phyloP scores from a whole-genome alignment of 2,329 filamentous ascomycete genomes.

The Pleoardoris graminearum region DNA sequence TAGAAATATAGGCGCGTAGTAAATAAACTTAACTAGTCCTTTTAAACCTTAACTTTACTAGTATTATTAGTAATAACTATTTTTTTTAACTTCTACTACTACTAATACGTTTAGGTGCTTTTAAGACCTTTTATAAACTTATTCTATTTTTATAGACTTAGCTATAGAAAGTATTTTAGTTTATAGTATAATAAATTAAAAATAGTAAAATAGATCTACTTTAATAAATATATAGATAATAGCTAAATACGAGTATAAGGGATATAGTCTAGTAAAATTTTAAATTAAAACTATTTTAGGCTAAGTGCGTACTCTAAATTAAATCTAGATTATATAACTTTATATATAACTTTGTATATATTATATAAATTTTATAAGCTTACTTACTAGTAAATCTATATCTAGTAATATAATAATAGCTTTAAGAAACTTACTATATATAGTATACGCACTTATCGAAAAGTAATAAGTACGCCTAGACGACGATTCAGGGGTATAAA shows the following conservation, averaged over 20 bases:
- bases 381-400: not conserved
- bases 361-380: too few species aligned
- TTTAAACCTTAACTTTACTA: not conserved
- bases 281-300: too few species aligned
- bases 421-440: too few species aligned
- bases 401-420: not conserved
- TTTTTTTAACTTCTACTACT: not conserved
- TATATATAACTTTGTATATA: too few species aligned
- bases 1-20: not conserved
- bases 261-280: too few species aligned
- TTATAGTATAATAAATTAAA: not conserved
- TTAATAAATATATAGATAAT: not conserved
- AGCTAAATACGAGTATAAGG: too few species aligned
- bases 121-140: not conserved
- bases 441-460: too few species aligned
- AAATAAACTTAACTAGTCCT: slow-evolving; percentile 6
- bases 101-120: not conserved
- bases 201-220: not conserved
- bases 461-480: too few species aligned
- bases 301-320: too few species aligned
- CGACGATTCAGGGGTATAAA: too few species aligned
- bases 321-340: too few species aligned
- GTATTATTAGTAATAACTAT: not conserved
- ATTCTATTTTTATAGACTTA: not conserved
- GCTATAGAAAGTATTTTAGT: not conserved